Base-by-base conservation (phyloP, 129 eudicot genomes). In the Flaveria bidentis region DNA sequence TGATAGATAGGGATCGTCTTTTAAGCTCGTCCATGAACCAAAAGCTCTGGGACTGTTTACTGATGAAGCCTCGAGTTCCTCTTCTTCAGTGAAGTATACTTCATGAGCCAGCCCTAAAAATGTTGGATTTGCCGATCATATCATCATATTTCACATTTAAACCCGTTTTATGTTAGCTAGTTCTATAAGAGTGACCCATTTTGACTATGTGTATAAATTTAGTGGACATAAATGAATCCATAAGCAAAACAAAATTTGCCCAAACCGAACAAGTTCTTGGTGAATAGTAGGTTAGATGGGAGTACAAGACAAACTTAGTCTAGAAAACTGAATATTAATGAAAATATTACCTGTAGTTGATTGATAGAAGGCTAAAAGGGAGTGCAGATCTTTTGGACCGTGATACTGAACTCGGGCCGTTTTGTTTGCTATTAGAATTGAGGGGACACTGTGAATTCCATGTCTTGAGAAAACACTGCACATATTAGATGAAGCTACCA, bases 391-490 rank as follows among this genome's bases (percentile, higher is more conserved):
- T 81, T 87, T 92, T 56, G 76, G 82, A 36, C 96, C 93, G 75
- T 74, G 86, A 86, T 82, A 84, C 14, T 78, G 86, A 78, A 86
- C 76, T 16, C 61, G 58, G 23, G 87, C 36, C 26, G 88, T 81
- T 79, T 74, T 87, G 76, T 84, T 87, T 77, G 85, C 78, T 53
- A 92, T 83, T 73, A 92, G 70, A 53, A 92, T 57, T 1, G 93
- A 74, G 15, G 97, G 97, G 50, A 92, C 73, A 73, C 93, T 89
- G 74, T 83, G 97, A 77, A 88, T 84, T 63, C 96, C 96, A 72
- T 82, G 78, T 84, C 91, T 89, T 8, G 97, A 92, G 80, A 87
- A 85, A 67, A 92, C 67, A 61, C 96, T 90, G 96, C 87, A 87
- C 14, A 81, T 15, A 63, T 42, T 25, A 67, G 22, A 74, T 26